A percentile compares a stretch with the other conserved stretches of the same genome.
phyloP scores from a whole-genome alignment of 805 yeast species.

The Dipodascus albidus region DNA sequence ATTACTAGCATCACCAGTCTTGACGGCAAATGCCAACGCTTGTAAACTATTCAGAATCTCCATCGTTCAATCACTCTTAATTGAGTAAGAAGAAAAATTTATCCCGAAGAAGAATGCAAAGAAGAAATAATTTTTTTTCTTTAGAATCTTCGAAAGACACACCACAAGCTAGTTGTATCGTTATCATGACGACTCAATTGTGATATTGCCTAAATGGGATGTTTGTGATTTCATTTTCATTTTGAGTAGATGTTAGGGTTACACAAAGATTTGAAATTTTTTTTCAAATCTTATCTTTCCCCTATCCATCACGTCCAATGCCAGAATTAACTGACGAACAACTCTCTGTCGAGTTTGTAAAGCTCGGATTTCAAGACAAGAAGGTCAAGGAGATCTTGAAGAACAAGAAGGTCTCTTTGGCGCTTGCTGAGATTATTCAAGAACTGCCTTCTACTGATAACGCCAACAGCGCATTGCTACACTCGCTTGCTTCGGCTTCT shows the following conservation, averaged over 20 bases:
- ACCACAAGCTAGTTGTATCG: neutral
- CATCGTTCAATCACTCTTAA: neutral
- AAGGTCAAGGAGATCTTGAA: constrained; percentile 72
- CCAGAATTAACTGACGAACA: constrained; percentile 2
- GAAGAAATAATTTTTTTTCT: neutral
- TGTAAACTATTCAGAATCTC: neutral
- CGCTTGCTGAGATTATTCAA: constrained; percentile 49
- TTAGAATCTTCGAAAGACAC: neutral
- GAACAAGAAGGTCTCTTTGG: constrained; percentile 71
- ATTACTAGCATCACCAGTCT: neutral
- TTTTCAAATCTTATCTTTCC: neutral
- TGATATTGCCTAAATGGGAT: neutral
- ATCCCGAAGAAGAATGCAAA: neutral
- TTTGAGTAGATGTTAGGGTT: neutral
- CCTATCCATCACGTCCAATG: neutral
- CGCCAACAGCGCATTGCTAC: constrained; percentile 52
- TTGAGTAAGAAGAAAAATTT: neutral
- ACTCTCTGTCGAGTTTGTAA: constrained; percentile 12
- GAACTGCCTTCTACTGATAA: constrained; percentile 42
- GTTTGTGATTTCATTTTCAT: too few species aligned
- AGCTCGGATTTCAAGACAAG: constrained; percentile 17
- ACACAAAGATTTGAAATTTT: neutral
- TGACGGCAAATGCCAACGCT: neutral
- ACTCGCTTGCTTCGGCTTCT: constrained; percentile 61
- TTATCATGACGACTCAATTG: neutral